These are phyloP conservation scores for Trametes cinnabarina DNA, from an alignment of 768 basidiomycete genomes.

Conservation along the genomic window DNA sequence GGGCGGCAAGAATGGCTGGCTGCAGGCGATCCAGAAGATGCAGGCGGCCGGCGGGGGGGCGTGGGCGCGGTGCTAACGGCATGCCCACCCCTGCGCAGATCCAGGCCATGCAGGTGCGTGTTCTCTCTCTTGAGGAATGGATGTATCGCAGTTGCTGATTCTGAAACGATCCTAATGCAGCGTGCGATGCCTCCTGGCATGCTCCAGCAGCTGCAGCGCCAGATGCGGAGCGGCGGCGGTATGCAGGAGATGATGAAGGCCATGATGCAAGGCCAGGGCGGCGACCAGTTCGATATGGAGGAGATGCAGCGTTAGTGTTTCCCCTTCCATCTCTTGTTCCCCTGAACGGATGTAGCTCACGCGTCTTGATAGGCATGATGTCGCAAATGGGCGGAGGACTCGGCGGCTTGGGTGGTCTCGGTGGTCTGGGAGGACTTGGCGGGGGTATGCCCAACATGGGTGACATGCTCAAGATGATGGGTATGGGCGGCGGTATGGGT, in stretches of 20 bases:
- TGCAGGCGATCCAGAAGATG: conserved; percentile 91
- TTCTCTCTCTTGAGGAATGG: neutral
- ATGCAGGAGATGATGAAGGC: conserved; percentile 99
- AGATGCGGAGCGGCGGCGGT: conserved; percentile 76
- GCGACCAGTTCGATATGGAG: conserved; percentile 88
- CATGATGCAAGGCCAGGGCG: conserved; percentile 94
- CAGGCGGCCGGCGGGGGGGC: conserved; percentile 81
- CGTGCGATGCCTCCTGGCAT: conserved; percentile 94
- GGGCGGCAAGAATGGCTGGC: conserved; percentile 95
- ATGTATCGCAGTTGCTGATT: neutral
- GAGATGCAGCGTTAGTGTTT: conserved; percentile 82
- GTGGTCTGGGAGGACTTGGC: conserved; percentile 58
- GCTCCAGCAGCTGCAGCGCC: conserved; percentile 89
- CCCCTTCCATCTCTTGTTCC: neutral
- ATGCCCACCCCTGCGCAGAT: conserved; percentile 94
- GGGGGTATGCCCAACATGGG: conserved; percentile 69
- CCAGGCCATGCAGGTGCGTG: conserved; percentile 84
- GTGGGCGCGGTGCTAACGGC: conserved; percentile 81
- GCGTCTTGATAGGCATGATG: conserved; percentile 70
- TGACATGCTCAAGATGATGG: conserved; percentile 87
- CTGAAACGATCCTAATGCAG: conserved; percentile 34
- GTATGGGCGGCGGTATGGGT: conserved; percentile 57
- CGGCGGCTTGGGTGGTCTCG: conserved; percentile 44
- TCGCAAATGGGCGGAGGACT: conserved; percentile 70
- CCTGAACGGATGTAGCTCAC: neutral